Evolutionary conservation across 352 stramenopile genomes (phyloP), one percentile per base, ranked within the genome.

Genomic region (Globisporangium takayamanum): DNA sequence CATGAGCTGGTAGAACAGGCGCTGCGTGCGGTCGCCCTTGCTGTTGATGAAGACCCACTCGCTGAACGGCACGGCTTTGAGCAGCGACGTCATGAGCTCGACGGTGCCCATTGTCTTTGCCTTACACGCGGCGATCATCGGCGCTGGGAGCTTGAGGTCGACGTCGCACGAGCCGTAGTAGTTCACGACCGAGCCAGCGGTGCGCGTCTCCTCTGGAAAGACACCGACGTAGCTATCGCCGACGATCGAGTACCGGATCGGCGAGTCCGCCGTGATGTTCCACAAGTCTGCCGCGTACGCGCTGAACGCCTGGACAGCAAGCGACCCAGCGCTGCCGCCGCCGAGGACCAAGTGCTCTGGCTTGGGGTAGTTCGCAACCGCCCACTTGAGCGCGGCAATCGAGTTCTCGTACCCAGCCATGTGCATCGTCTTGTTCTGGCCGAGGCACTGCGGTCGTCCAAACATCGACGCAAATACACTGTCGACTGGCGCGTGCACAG

Each of bases 401-500:
- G 75, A 79, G 59, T 89, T 89, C 53, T 80, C 67, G 67, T 83
- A 89, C n/a, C 77, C 80, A 47, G 77, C 73, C 66, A 77, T 67
- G 69, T 88, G 67, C 58, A 70, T 80, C 15, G 70, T 45, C 52
- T 60, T 68, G 56, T 85, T 80, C 33, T 66, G 64, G 10, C 47
- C 48, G 12, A 69, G 69, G 52, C 66, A 80, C 54, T 70, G 59
- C 14, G 46, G 55, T 44, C 57, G 59, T 11, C 47, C 36, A 15
- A 76, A 44, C 22, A 75, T 12, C 5, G 30, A 28, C 16, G 53
- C 66, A 28, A 67, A 44, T 22, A 44, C 18, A 25, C 60, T 60
- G 37, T 68, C 58, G 14, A 14, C n/a, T 11, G 53, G 3, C 26
- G n/a, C 37, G 22, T 57, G 36, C 12, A 73, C 42, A 8, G 59